Conservation (phyloP, 495 filamentous ascomycete genomes). For the Aspergillus panamensis region DNA sequence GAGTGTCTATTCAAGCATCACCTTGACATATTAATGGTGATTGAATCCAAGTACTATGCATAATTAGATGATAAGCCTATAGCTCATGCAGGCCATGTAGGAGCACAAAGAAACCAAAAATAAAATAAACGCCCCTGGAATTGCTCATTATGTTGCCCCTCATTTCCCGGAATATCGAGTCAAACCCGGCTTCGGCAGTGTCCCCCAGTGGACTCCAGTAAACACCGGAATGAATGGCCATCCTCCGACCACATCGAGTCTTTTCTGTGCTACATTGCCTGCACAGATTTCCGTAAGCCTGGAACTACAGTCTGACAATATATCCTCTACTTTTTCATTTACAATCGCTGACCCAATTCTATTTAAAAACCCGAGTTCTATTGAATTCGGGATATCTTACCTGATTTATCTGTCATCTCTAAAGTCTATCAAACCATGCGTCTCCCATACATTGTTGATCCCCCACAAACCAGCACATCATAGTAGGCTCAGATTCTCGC, state of each 20-base stretch:
- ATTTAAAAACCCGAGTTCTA: neutral
- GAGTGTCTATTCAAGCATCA: neutral
- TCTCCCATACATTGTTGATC: constrained; percentile 63
- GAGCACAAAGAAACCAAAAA: too few species aligned
- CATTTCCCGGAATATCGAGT: neutral
- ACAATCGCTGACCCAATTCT: neutral
- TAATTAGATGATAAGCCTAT: neutral
- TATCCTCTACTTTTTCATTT: too few species aligned
- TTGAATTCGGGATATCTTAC: neutral
- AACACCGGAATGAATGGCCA: neutral
- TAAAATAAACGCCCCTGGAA: neutral
- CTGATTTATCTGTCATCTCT: too few species aligned
- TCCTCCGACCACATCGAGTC: too few species aligned
- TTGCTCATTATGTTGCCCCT: neutral
- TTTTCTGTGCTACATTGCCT: too few species aligned
- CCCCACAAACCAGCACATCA: constrained; percentile 44
- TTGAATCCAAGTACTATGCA: neutral
- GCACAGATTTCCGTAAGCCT: too few species aligned
- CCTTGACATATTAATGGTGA: neutral
- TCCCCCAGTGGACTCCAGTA: constrained; percentile 13
- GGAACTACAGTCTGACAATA: too few species aligned
- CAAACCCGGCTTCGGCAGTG: neutral
- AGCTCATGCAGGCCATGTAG: neutral
- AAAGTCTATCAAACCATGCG: constrained; percentile 52
- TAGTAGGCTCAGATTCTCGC: constrained; percentile 54